Conservation (phyloP, 2,329 filamentous ascomycete genomes). For the Seiridium unicorne region DNA sequence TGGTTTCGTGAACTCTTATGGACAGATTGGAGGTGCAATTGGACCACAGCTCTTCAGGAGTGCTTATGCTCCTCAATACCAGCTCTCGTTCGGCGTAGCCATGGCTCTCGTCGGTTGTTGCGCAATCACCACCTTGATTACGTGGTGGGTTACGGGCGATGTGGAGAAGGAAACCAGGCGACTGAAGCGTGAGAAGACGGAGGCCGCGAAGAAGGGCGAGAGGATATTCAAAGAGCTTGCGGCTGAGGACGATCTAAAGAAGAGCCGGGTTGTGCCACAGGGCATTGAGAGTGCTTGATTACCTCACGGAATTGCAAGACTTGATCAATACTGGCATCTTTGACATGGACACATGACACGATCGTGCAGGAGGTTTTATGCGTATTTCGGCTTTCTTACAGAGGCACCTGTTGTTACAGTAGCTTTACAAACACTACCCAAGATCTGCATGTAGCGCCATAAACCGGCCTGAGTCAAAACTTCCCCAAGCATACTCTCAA, state of each 20-base stretch:
- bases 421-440: too few relatives aligned
- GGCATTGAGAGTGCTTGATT: neutral
- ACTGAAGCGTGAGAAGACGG: conserved; percentile 39
- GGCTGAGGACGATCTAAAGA: conserved; percentile 1
- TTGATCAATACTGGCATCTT: too few relatives aligned
- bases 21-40: conserved; percentile 46
- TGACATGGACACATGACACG: too few relatives aligned
- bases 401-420: too few relatives aligned
- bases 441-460: too few relatives aligned
- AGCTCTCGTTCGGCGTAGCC: conserved; percentile 38
- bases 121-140: conserved; percentile 35
- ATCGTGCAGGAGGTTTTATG: too few relatives aligned
- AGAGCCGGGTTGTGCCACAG: neutral
- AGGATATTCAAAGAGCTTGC: conserved; percentile 2
- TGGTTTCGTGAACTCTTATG: conserved; percentile 48
- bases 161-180: conserved; percentile 43
- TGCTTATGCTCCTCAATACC: conserved; percentile 44
- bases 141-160: conserved; percentile 43
- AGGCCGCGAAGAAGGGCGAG: conserved; percentile 37
- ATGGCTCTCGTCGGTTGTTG: conserved; percentile 44
- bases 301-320: neutral
- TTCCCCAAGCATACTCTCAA: too few relatives aligned
- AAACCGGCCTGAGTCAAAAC: too few relatives aligned
- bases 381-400: too few relatives aligned
- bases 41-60: conserved; percentile 45